Percentiles rank a stretch among this genome's conserved stretches.
Evolutionary conservation across 2,329 filamentous ascomycete genomes (phyloP).

Genomic region (Trichoderma koningii): DNA sequence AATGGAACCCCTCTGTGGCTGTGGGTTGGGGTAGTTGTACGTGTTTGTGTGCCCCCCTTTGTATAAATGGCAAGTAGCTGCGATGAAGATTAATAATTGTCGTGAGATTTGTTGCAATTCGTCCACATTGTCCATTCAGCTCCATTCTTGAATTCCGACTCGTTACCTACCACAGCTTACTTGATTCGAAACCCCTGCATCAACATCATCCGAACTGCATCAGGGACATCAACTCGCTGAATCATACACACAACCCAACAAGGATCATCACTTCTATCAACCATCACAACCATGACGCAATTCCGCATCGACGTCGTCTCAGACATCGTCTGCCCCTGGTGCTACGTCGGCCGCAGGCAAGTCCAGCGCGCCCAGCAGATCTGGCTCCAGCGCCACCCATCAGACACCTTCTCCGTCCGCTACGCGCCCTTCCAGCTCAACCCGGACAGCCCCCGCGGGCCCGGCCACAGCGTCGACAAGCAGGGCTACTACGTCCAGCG

Average conservation of each 20-base stretch:
- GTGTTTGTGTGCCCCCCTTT: not conserved
- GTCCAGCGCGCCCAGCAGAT: conserved; percentile 50
- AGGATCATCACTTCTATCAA: not conserved
- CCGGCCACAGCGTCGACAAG: conserved; percentile 42
- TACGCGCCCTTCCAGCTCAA: conserved; percentile 52
- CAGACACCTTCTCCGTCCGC: conserved; percentile 57
- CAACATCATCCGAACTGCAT: not conserved
- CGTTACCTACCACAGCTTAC: not conserved
- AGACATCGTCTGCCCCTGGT: conserved; percentile 56
- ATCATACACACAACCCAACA: not conserved
- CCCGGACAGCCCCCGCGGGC: conserved; percentile 40
- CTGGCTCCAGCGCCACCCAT: conserved; percentile 45
- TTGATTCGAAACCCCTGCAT: not conserved
- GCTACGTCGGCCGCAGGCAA: conserved; percentile 52
- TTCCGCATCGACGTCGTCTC: conserved; percentile 51
- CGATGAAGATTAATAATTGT: not conserved
- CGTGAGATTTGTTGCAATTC: no score
- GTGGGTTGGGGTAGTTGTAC: not conserved
- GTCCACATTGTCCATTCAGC: no score
- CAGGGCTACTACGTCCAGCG: conserved; percentile 41
- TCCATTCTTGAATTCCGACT: no score
- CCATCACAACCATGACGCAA: conserved; percentile 58
- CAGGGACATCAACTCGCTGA: not conserved
- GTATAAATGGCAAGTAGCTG: not conserved
- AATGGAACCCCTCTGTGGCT: not conserved